Conservation (phyloP, 345 rosid species). For the Heritiera fomes region DNA sequence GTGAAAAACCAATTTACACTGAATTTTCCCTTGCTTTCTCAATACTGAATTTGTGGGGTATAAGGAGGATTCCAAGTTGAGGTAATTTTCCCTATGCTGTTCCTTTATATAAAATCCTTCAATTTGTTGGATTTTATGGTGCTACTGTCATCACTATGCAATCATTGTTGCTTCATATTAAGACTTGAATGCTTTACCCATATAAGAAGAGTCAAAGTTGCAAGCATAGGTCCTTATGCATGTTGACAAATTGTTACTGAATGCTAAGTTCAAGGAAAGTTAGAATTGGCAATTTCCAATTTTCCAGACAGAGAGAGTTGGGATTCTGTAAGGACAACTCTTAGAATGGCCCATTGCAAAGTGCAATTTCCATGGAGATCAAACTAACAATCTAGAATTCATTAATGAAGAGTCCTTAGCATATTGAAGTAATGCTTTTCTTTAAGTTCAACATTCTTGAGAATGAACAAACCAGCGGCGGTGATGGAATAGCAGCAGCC, state of each 20-base stretch:
- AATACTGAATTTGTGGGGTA: neutral
- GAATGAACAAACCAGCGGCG: neutral
- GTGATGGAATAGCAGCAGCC: neutral
- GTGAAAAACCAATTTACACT: neutral
- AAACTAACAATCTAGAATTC: neutral
- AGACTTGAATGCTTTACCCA: neutral
- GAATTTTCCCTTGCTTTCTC: neutral
- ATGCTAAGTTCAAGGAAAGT: neutral
- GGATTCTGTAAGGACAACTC: neutral
- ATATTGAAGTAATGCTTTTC: neutral
- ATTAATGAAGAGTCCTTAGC: neutral
- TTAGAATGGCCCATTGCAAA: neutral
- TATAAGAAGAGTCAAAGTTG: neutral
- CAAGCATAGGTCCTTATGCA: neutral
- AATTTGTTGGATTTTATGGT: neutral
- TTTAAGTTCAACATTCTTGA: neutral
- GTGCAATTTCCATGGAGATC: neutral
- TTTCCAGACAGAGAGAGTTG: too few species aligned
- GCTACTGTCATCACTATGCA: neutral
- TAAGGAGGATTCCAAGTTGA: neutral
- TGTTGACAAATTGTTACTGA: neutral
- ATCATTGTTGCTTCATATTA: neutral
- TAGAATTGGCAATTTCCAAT: neutral
- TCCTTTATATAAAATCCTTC: neutral
- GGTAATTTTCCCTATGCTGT: neutral